Evolutionary conservation across 768 basidiomycete genomes (phyloP), one percentile per base, ranked within the genome.

Genomic region (Cyclocybe cylindracea): DNA sequence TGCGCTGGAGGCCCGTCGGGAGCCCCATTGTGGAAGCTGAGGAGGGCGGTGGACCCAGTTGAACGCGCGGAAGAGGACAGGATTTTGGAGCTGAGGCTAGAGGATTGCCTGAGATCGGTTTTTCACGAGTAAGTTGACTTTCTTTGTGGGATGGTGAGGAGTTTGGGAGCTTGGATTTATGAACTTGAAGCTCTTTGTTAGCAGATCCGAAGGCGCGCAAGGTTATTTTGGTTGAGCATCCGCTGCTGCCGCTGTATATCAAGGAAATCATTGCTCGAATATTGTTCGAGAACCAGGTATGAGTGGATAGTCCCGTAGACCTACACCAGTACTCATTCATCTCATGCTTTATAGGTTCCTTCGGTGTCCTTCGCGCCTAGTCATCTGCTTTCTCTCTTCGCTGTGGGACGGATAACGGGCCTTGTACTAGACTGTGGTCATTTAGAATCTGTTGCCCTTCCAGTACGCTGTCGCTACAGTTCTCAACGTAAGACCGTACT

Each of bases 131-230:
- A 68, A 70, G 89, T 74, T 1, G 18, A 33, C 44, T 39, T 44
- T 19, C 32, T 13, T 37, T 18, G 13, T 24, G 8, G 29, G 13
- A 33, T 55, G 18, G 50, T 39, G n/a, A 14, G 44, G 36, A 24
- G 24, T 24, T 24, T 5, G 24, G 24, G 24, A 24, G 24, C 24
- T 24, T 24, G 24, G 24, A 54, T 61, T 66, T 47, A 60, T 62
- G 44, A 56, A 48, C 55, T 50, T 53, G 52, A 69, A 96, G 94
- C 66, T 91, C 92, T 44, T 78, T 99, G 42, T 78, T 98, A 67
- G 91, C 93, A 59, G 97, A 98, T 64, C 91, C 97, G 1, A 96
- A 94, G 68, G 87, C 94, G 31, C 84, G 97, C 48, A 98, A 97
- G 69, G 89, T 99, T 47, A 92, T 98, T 47, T 61, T 99, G 16